These are phyloP conservation scores for Phlebiopsis gigantea DNA, from an alignment of 768 basidiomycete species.

Conservation along the genomic window DNA sequence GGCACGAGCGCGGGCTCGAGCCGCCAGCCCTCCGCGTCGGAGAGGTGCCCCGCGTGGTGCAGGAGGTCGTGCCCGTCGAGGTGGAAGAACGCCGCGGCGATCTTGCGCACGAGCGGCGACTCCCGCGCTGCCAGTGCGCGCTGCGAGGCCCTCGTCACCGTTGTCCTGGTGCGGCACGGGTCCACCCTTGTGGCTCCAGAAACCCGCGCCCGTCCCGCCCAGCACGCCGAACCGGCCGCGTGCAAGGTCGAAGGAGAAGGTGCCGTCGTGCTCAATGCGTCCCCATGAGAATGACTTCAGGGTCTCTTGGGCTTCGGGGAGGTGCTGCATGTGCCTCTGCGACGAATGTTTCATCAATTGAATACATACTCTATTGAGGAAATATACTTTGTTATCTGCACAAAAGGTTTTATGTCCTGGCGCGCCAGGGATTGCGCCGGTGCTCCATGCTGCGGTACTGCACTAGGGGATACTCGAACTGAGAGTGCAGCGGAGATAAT, in stretches of 20 bases:
- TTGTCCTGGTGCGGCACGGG: neutral
- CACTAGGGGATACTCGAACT: neutral
- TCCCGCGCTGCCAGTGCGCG: too few relatives aligned
- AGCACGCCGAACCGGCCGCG: slow-evolving; percentile 7
- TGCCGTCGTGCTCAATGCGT: neutral
- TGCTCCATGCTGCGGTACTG: neutral
- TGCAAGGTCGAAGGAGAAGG: neutral
- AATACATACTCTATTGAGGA: too few relatives aligned
- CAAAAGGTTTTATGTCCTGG: neutral
- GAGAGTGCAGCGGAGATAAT: neutral
- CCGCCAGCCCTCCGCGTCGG: slow-evolving; percentile 7
- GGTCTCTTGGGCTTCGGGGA: neutral
- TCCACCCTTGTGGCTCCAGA: slow-evolving; percentile 5
- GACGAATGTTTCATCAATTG: neutral
- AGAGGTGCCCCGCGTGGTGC: neutral
- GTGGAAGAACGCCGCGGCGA: neutral
- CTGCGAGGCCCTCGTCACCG: neutral
- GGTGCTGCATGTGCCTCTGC: slow-evolving; percentile 5
- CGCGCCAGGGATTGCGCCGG: neutral
- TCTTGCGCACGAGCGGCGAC: neutral
- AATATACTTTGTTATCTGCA: neutral
- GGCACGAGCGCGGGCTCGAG: slow-evolving; percentile 3
- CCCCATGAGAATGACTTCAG: slow-evolving; percentile 6
- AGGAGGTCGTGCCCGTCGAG: slow-evolving; percentile 7
- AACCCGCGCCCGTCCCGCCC: neutral